phyloP scores from a whole-genome alignment of 306 rosid species.

The Trifolium dubium region DNA sequence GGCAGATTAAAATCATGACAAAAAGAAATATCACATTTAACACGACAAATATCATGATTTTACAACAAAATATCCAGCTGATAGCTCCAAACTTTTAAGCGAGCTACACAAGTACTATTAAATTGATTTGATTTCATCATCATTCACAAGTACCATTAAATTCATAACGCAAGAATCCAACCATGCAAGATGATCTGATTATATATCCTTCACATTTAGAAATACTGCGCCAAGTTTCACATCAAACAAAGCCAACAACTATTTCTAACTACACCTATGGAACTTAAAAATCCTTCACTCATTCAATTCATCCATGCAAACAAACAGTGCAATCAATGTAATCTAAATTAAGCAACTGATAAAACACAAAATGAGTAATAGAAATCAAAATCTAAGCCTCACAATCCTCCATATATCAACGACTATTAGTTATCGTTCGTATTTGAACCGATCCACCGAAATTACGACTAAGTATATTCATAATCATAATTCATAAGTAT shows the following conservation, averaged over 20 bases:
- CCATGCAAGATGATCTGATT: background rate
- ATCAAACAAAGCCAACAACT: background rate
- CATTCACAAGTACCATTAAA: background rate
- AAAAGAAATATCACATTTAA: background rate
- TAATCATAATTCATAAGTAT: background rate
- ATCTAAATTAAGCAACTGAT: conserved; percentile 10
- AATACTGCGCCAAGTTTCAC: conserved; percentile 5
- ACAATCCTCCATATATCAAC: background rate
- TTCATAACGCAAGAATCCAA: conserved; percentile 19
- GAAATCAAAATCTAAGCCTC: conserved; percentile 1
- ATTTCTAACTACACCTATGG: conserved; percentile 1
- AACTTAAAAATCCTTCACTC: background rate
- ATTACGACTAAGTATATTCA: conserved; percentile 3
- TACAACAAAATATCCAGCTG: background rate
- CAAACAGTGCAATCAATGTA: background rate
- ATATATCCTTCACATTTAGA: conserved; percentile 22
- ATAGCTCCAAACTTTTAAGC: background rate
- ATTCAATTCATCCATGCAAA: background rate
- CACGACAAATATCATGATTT: background rate
- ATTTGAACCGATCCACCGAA: conserved; percentile 30
- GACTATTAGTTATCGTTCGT: background rate
- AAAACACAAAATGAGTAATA: background rate
- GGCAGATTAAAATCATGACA: conserved; percentile 7
- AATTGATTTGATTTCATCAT: conserved; percentile 5
- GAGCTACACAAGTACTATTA: background rate